Evolutionary conservation across 2,329 filamentous ascomycete genomes (phyloP).

Genomic region (Massarina eburnea): DNA sequence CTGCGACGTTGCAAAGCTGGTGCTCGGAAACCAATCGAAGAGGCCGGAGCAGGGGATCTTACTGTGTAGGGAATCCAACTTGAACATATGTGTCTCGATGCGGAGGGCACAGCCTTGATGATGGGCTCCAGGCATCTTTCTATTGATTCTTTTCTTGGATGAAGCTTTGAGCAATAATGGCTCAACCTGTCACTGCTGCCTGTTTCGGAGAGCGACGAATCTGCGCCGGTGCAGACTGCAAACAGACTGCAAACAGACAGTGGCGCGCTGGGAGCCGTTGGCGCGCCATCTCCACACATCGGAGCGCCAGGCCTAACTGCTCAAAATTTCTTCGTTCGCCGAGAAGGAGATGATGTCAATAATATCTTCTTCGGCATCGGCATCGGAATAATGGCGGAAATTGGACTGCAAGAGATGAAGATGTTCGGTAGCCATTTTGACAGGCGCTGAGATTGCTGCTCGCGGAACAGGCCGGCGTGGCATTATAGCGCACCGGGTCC

Average conservation of each 20-base stretch:
- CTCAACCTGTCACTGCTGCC: background rate
- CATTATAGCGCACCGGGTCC: slow-evolving; percentile 1
- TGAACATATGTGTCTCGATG: background rate
- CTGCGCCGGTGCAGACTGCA: slow-evolving; percentile 5
- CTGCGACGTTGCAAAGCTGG: slow-evolving; percentile 1
- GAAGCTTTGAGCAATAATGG: background rate
- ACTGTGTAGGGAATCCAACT: background rate
- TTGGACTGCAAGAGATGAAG: slow-evolving; percentile 1
- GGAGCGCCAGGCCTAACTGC: background rate
- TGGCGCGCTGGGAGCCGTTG: slow-evolving; percentile 12
- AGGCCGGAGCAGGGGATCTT: background rate
- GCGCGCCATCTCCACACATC: slow-evolving; percentile 19
- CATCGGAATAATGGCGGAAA: background rate
- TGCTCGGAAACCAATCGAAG: slow-evolving; percentile 7
- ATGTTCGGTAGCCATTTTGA: background rate
- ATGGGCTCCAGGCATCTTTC: background rate
- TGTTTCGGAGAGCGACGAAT: slow-evolving; percentile 4
- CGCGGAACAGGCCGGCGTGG: background rate
- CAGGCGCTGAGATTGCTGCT: background rate
- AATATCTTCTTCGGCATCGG: background rate
- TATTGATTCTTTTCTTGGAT: background rate
- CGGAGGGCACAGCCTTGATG: background rate
- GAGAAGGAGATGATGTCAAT: background rate
- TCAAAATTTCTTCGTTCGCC: background rate
- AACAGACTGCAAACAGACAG: slow-evolving; percentile 3